phyloP scores from a whole-genome alignment of 306 rosid species.

The Rosa multiflora region DNA sequence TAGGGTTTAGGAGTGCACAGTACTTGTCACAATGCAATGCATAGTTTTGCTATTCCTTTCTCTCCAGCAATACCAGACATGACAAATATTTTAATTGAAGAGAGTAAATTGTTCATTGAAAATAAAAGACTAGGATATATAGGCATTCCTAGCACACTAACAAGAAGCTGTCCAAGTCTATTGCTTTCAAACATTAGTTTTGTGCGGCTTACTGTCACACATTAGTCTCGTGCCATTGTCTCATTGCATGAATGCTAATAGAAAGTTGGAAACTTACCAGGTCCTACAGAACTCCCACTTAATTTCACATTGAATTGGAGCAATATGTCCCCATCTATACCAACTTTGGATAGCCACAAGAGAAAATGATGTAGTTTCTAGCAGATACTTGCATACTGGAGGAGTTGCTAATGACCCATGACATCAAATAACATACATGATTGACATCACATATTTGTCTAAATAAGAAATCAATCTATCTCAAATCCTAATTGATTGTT shows the following conservation, averaged over 20 bases:
- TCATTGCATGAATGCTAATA: constrained; percentile 17
- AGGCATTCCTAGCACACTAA: constrained; percentile 25
- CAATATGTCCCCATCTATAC: constrained; percentile 32
- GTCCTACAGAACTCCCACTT: constrained; percentile 25
- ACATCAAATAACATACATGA: not conserved
- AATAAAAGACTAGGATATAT: constrained; percentile 7
- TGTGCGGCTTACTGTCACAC: constrained; percentile 4
- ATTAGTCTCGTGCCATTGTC: not conserved
- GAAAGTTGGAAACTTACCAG: constrained; percentile 28
- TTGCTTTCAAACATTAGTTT: constrained; percentile 25
- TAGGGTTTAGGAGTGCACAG: not conserved
- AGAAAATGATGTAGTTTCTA: constrained; percentile 12
- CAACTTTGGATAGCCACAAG: constrained; percentile 21
- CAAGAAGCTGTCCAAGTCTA: constrained; percentile 29
- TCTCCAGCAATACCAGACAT: not conserved
- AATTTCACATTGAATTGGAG: constrained; percentile 36
- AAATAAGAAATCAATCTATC: not conserved
- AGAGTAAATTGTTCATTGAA: constrained; percentile 22
- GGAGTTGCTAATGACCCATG: not conserved
- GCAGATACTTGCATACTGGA: not conserved
- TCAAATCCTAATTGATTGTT: not conserved
- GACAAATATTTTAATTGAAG: not conserved
- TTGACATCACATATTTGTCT: not conserved
- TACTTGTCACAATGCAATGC: not conserved
- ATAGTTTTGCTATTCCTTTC: not conserved